Evolutionary conservation across 805 yeast species (phyloP).

Genomic region (Yarrowia keelungensis): DNA sequence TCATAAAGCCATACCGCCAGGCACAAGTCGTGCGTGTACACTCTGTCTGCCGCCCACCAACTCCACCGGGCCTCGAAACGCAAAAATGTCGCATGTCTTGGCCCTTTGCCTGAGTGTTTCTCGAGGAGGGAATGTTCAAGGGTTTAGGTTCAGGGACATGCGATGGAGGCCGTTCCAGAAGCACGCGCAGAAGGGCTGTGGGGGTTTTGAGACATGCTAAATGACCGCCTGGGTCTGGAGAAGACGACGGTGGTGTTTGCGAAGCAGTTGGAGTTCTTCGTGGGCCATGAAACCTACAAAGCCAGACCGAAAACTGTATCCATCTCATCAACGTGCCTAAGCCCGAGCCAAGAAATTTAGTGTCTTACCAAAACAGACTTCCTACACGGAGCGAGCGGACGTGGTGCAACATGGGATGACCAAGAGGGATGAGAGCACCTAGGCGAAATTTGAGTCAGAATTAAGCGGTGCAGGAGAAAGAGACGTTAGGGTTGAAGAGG

Average conservation of each 20-base stretch:
- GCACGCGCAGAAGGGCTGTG: conserved; percentile 6
- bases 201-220: conserved; percentile 8
- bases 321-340: background rate
- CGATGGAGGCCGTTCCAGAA: conserved; percentile 12
- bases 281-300: background rate
- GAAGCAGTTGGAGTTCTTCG: background rate
- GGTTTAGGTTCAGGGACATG: conserved; percentile 13
- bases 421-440: no score
- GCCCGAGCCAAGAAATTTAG: conserved; percentile 19
- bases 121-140: background rate
- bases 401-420: conserved; percentile 16
- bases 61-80: background rate
- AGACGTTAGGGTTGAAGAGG: conserved; percentile 11
- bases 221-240: background rate
- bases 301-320: background rate
- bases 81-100: conserved; percentile 13
- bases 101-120: background rate
- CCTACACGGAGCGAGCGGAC: conserved; percentile 14
- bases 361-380: conserved; percentile 11
- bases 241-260: background rate
- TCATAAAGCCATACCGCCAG: no score
- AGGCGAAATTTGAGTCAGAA: background rate
- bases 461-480: conserved; percentile 19
- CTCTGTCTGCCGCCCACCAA: background rate
- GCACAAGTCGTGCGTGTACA: no score